A percentile compares a stretch with the other conserved stretches of the same genome.
phyloP scores from a whole-genome alignment of 2,329 filamentous ascomycete genomes.

The Aspergillus alliaceus region DNA sequence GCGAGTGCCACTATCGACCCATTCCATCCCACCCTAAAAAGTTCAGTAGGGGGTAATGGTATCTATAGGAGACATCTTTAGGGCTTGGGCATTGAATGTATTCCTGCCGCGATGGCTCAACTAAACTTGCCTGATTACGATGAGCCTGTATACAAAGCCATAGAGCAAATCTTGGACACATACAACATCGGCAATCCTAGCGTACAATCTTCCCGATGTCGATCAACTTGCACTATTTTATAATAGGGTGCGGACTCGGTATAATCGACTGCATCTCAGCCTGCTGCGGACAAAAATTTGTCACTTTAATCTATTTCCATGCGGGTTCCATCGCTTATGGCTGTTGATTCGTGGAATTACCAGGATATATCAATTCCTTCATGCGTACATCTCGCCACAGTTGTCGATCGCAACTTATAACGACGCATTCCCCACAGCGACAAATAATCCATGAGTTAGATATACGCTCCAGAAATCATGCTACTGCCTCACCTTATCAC shows the following conservation, averaged over 20 bases:
- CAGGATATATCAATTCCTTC: not conserved
- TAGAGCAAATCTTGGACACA: too few species aligned
- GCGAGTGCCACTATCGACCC: not conserved
- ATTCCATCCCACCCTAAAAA: not conserved
- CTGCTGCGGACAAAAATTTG: too few species aligned
- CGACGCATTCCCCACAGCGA: too few species aligned
- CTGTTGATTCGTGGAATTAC: not conserved
- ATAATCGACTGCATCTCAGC: too few species aligned
- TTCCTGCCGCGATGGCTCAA: too few species aligned
- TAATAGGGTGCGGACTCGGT: not conserved
- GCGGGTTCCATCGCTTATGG: not conserved
- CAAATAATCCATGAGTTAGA: accelerated
- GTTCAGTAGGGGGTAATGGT: too few species aligned
- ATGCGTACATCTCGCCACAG: not conserved
- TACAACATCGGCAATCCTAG: too few species aligned
- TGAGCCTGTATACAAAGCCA: too few species aligned
- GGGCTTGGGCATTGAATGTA: too few species aligned
- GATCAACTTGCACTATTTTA: not conserved
- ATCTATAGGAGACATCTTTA: not conserved
- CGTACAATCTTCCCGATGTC: too few species aligned
- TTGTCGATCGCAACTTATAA: not conserved
- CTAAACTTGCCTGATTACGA: too few species aligned
- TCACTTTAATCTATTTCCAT: not conserved
- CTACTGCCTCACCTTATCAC: not conserved
- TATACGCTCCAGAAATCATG: not conserved